Percentiles rank a stretch among this genome's conserved stretches.
Conservation (phyloP, 2,329 filamentous ascomycete genomes). For the Pseudofabraea citricarpa region DNA sequence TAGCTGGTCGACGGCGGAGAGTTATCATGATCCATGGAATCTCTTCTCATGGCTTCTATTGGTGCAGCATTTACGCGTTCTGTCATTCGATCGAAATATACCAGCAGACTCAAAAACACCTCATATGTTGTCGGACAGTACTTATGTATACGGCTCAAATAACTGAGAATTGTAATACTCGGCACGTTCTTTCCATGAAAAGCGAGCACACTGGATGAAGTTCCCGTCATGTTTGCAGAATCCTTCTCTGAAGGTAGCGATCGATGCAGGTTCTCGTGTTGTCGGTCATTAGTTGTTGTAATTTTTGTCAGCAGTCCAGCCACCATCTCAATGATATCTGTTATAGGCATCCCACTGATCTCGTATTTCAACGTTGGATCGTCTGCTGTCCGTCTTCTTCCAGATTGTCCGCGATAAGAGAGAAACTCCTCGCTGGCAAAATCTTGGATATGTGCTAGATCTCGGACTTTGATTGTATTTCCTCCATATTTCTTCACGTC, state of each 20-base stretch:
- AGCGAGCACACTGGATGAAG: slow-evolving; percentile 74
- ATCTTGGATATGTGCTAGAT: slow-evolving; percentile 85
- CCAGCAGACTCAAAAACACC: slow-evolving; percentile 88
- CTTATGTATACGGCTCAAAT: slow-evolving; percentile 93
- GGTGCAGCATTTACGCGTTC: slow-evolving; percentile 85
- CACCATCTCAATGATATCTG: slow-evolving; percentile 98
- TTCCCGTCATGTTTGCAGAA: slow-evolving; percentile 52
- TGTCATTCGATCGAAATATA: slow-evolving; percentile 99
- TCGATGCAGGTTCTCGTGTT: slow-evolving; percentile 86
- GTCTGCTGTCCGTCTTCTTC: slow-evolving; percentile 48
- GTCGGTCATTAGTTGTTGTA: slow-evolving; percentile 89
- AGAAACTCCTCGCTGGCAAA: slow-evolving; percentile 76
- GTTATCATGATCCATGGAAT: slow-evolving; percentile 21
- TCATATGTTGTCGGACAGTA: slow-evolving; percentile 99
- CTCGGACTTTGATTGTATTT: slow-evolving; percentile 70
- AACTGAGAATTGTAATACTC: slow-evolving; percentile 94
- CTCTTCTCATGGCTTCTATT: slow-evolving; percentile 56
- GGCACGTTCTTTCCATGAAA: slow-evolving; percentile 99
- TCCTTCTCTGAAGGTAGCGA: slow-evolving; percentile 54
- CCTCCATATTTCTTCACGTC: slow-evolving; percentile 31
- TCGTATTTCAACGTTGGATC: slow-evolving; percentile 64
- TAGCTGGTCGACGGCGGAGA: slow-evolving; percentile 22
- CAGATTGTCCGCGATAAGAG: slow-evolving; percentile 44
- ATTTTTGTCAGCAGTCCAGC: slow-evolving; percentile 95
- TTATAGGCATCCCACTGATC: slow-evolving; percentile 95